Conservation (phyloP, 2,329 filamentous ascomycete genomes). For the Xylaria sp. region DNA sequence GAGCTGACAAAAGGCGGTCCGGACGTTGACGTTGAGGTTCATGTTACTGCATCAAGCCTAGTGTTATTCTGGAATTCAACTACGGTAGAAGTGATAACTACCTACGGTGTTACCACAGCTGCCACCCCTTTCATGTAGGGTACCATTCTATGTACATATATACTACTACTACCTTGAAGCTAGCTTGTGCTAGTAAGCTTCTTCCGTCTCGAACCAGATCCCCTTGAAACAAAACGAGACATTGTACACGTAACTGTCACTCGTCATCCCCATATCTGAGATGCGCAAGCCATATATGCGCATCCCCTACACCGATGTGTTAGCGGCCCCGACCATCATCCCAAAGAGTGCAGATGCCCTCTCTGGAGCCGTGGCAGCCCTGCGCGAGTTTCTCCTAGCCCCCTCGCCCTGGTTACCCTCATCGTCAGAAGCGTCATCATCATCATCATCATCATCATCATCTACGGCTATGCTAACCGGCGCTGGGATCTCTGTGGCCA, state of each 20-base stretch:
- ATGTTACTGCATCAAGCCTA: no score
- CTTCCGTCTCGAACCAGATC: constrained; percentile 3
- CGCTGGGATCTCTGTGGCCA: constrained; percentile 91
- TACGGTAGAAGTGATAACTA: no score
- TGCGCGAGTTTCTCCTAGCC: constrained; percentile 76
- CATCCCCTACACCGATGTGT: constrained; percentile 86
- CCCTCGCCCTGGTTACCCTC: constrained; percentile 52
- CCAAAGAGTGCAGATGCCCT: constrained; percentile 74
- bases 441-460: no score
- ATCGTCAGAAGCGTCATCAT: constrained; percentile 53
- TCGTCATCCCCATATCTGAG: constrained; percentile 30
- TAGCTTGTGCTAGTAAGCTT: constrained; percentile 6
- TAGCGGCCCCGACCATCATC: constrained; percentile 76
- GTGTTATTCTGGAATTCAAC: no score
- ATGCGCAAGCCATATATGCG: constrained; percentile 79
- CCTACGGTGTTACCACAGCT: no score
- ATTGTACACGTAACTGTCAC: constrained; percentile 8
- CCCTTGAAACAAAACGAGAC: constrained; percentile 2
- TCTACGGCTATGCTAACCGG: constrained; percentile 68
- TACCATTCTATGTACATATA: no score
- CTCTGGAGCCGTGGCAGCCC: constrained; percentile 75
- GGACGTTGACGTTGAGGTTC: no score
- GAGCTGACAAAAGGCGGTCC: not conserved
- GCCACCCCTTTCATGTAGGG: no score
- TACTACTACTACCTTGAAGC: not conserved